Conservation (phyloP, 208 protist species). For the Vickermania ingenoplastis region DNA sequence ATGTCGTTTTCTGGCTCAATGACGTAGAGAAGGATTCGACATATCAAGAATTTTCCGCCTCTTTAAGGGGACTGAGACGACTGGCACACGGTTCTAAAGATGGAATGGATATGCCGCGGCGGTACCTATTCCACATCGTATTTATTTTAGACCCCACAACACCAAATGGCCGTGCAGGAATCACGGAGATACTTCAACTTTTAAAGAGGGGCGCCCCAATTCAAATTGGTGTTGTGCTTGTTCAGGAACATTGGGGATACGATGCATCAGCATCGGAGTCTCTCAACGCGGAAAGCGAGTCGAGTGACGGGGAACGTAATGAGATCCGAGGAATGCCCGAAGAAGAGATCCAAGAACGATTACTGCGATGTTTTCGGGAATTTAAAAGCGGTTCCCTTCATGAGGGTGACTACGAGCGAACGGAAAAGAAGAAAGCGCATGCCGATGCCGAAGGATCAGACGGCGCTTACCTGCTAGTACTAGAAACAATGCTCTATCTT, state of each 20-base stretch:
- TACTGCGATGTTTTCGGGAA: too few species aligned
- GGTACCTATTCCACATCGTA: constrained; percentile 68
- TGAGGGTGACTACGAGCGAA: too few species aligned
- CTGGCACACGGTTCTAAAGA: not conserved
- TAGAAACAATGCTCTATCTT: too few species aligned
- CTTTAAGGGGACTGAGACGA: constrained; percentile 1
- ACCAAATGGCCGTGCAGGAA: constrained; percentile 1
- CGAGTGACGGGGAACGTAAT: too few species aligned
- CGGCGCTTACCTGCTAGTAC: too few species aligned
- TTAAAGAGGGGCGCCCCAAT: constrained; percentile 15
- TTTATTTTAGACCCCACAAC: constrained; percentile 50
- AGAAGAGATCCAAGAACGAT: too few species aligned
- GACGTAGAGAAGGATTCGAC: constrained; percentile 56
- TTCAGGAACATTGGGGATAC: constrained; percentile 16
- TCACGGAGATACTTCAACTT: constrained; percentile 12
- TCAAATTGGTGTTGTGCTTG: constrained; percentile 45
- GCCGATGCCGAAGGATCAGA: too few species aligned
- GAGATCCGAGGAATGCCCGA: too few species aligned
- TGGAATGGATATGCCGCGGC: constrained; percentile 17
- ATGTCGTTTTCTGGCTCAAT: constrained; percentile 52
- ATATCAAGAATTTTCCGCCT: constrained; percentile 17
- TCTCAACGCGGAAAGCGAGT: too few species aligned
- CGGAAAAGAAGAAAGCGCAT: too few species aligned
- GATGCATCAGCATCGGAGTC: too few species aligned
- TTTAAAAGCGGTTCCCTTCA: too few species aligned